Conservation (phyloP, 257 asterid species). For the Solanum chmielewskii region DNA sequence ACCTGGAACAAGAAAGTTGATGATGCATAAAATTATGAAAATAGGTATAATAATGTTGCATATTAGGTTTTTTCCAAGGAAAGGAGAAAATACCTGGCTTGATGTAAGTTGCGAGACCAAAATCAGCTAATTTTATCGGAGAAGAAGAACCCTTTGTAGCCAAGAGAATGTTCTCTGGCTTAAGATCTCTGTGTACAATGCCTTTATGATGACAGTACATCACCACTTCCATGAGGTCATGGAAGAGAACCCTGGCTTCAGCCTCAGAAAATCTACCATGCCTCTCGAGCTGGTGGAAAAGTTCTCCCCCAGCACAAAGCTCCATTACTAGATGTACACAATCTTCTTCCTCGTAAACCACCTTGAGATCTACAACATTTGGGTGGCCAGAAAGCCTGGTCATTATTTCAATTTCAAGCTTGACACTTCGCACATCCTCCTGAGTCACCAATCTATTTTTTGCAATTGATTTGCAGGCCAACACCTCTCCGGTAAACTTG, state of each 20-base stretch:
- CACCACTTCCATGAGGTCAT: conserved; percentile 60
- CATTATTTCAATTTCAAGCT: conserved; percentile 80
- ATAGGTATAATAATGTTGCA: neutral
- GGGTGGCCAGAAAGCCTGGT: conserved; percentile 75
- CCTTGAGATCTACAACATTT: conserved; percentile 61
- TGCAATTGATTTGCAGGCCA: conserved; percentile 82
- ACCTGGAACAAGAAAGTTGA: conserved; percentile 28
- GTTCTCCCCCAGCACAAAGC: conserved; percentile 90
- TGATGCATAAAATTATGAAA: neutral
- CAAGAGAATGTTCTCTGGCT: conserved; percentile 73
- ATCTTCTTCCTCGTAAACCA: conserved; percentile 72
- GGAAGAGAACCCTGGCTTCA: conserved; percentile 46
- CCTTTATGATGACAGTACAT: conserved; percentile 72
- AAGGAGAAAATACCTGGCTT: conserved; percentile 25
- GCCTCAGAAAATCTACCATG: conserved; percentile 66
- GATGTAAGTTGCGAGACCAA: conserved; percentile 74
- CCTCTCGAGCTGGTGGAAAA: conserved; percentile 63
- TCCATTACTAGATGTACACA: conserved; percentile 81
- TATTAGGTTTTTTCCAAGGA: neutral
- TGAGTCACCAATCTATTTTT: conserved; percentile 61
- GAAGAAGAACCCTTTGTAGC: conserved; percentile 57
- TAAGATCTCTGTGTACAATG: conserved; percentile 65
- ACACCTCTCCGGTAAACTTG: conserved; percentile 48
- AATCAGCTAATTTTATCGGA: conserved; percentile 72
- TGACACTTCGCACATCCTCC: conserved; percentile 64